phyloP scores from a whole-genome alignment of 306 rosid genomes.

The Purshia tridentata region DNA sequence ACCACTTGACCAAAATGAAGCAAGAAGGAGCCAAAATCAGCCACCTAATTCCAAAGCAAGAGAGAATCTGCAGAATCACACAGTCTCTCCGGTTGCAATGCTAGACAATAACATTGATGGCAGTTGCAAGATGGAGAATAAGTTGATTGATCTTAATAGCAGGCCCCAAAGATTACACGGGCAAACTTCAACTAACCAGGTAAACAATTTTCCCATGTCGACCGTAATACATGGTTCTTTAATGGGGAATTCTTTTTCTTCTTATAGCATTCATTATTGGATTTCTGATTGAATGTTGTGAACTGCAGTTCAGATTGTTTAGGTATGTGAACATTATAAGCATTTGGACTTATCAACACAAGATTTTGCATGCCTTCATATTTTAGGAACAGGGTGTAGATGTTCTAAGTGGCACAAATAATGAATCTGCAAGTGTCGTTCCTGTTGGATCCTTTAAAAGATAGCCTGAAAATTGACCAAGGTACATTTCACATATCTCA shows the following conservation, averaged over 20 bases:
- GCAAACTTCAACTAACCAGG: conserved; percentile 43
- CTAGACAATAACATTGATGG: conserved; percentile 33
- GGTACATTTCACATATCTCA: conserved; percentile 17
- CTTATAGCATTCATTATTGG: not conserved
- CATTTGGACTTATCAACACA: not conserved
- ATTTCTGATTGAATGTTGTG: not conserved
- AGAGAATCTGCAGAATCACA: conserved; percentile 35
- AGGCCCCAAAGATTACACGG: conserved; percentile 44
- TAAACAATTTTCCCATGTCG: conserved; percentile 15
- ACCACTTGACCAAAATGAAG: conserved; percentile 31
- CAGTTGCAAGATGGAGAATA: conserved; percentile 37
- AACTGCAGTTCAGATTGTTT: conserved; percentile 9
- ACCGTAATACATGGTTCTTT: not conserved
- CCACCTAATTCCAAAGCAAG: conserved; percentile 19
- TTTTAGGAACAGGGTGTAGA: conserved; percentile 34
- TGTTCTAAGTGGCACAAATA: conserved; percentile 32
- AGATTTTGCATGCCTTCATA: not conserved
- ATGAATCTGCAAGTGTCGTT: conserved; percentile 36
- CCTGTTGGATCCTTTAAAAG: conserved; percentile 34
- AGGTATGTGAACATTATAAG: conserved; percentile 6
- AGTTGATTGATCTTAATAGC: conserved; percentile 47
- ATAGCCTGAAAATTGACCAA: conserved; percentile 28
- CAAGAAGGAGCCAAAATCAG: conserved; percentile 35
- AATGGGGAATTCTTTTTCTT: not conserved
- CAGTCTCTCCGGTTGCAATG: conserved; percentile 27